Percentiles rank a stretch among this genome's conserved stretches.
phyloP scores from a whole-genome alignment of 306 rosid species.

The Cicer judaicum region DNA sequence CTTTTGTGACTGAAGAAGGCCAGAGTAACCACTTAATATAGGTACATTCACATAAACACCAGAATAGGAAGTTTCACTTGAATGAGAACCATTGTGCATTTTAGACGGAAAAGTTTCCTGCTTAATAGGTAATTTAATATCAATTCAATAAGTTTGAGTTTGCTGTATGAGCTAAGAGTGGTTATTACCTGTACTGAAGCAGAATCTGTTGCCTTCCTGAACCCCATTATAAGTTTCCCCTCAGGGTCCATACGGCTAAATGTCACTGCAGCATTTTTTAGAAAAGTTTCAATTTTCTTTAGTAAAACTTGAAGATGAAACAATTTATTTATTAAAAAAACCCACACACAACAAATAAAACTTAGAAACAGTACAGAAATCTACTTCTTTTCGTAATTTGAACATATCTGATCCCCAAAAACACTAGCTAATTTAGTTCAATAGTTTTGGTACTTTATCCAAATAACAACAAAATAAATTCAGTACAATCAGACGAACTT shows the following conservation, averaged over 20 bases:
- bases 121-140: slow-evolving; percentile 58
- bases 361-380: slow-evolving; percentile 32
- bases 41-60: slow-evolving; percentile 92
- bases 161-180: slow-evolving; percentile 51
- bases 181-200: slow-evolving; percentile 74
- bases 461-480: background rate
- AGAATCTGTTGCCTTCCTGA: slow-evolving; percentile 84
- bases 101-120: slow-evolving; percentile 86
- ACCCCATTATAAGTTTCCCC: slow-evolving; percentile 98
- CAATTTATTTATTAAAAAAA: background rate
- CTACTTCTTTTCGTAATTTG: slow-evolving; percentile 23
- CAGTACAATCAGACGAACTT: slow-evolving; percentile 16
- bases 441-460: background rate
- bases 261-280: slow-evolving; percentile 65
- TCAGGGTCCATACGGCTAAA: slow-evolving; percentile 99
- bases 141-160: slow-evolving; percentile 50
- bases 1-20: slow-evolving; percentile 93
- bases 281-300: background rate
- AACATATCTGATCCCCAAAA: slow-evolving; percentile 35
- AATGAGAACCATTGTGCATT: slow-evolving; percentile 76
- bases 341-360: background rate
- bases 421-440: slow-evolving; percentile 24
- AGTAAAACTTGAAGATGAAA: slow-evolving; percentile 28
- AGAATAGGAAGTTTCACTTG: slow-evolving; percentile 87
- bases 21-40: slow-evolving; percentile 89